Percentiles rank a stretch among this genome's conserved stretches.
Conservation (phyloP, 1,284 basidiomycete species). For the Fomitopsis betulina region DNA sequence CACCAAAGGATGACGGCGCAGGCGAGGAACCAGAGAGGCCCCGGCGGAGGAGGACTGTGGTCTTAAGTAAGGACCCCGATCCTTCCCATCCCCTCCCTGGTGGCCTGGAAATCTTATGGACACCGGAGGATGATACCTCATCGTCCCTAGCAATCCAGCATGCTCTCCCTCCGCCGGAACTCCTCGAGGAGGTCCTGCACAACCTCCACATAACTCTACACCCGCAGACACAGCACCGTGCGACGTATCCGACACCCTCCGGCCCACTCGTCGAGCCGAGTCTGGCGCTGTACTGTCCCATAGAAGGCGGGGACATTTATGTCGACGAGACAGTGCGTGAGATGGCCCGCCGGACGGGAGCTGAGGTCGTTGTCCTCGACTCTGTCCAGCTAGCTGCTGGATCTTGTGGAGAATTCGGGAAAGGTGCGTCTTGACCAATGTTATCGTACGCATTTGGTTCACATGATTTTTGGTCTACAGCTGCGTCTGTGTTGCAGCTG, state of each 20-base stretch:
- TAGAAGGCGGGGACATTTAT: slow-evolving; percentile 80
- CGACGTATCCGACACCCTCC: slow-evolving; percentile 49
- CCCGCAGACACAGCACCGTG: slow-evolving; percentile 72
- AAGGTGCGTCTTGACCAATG: slow-evolving; percentile 41
- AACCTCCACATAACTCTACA: slow-evolving; percentile 72
- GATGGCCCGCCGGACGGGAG: slow-evolving; percentile 63
- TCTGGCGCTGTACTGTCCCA: slow-evolving; percentile 77
- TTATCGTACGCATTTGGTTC: neutral
- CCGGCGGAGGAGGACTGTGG: slow-evolving; percentile 26
- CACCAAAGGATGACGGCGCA: slow-evolving; percentile 9
- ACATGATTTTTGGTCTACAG: slow-evolving; percentile 27
- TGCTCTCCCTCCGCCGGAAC: slow-evolving; percentile 46
- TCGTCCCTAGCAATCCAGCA: slow-evolving; percentile 14
- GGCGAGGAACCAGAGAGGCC: slow-evolving; percentile 39
- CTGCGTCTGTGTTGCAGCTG: slow-evolving; percentile 60
- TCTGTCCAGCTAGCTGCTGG: slow-evolving; percentile 78
- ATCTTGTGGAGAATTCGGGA: slow-evolving; percentile 73
- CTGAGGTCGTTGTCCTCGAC: slow-evolving; percentile 81
- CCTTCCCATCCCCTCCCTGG: slow-evolving; percentile 41
- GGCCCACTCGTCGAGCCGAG: slow-evolving; percentile 66
- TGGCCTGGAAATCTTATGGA: slow-evolving; percentile 62
- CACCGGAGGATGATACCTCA: slow-evolving; percentile 36
- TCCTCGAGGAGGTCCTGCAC: slow-evolving; percentile 67
- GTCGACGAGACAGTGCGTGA: slow-evolving; percentile 75
- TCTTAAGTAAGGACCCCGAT: slow-evolving; percentile 15